phyloP scores from a whole-genome alignment of 495 filamentous ascomycete genomes.

The Lasiosphaeria ovina region DNA sequence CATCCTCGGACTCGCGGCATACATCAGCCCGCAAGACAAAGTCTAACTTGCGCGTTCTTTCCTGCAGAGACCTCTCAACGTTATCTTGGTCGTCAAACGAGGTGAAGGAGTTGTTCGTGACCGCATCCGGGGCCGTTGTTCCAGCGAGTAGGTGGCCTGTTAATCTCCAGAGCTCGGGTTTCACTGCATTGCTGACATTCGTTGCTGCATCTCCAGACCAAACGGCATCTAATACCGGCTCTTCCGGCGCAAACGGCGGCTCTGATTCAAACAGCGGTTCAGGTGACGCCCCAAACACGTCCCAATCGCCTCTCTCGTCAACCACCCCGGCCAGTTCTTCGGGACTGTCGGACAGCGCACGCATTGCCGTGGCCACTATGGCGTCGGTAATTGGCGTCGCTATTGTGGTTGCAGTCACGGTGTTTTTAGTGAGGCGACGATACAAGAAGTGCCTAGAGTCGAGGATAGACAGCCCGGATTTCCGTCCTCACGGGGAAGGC shows the following conservation, averaged over 20 bases:
- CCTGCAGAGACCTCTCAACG: background rate
- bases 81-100: slow-evolving; percentile 12
- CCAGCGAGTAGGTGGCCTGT: background rate
- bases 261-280: too few relatives aligned
- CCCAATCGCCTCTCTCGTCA: background rate
- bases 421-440: background rate
- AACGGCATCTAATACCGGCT: too few relatives aligned
- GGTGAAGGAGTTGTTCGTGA: slow-evolving; percentile 14
- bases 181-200: too few relatives aligned
- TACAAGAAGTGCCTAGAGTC: background rate
- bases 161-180: too few relatives aligned
- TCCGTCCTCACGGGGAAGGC: background rate
- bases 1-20: background rate
- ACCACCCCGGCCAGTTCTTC: background rate
- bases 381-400: background rate
- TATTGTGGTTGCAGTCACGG: background rate
- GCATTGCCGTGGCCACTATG: background rate
- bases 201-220: too few relatives aligned
- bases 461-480: background rate
- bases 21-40: background rate
- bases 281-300: background rate
- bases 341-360: background rate
- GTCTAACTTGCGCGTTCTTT: background rate
- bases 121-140: background rate
- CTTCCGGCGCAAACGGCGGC: too few relatives aligned